phyloP scores from a whole-genome alignment of 2,329 filamentous ascomycete species.

The Cladosporium sp. region DNA sequence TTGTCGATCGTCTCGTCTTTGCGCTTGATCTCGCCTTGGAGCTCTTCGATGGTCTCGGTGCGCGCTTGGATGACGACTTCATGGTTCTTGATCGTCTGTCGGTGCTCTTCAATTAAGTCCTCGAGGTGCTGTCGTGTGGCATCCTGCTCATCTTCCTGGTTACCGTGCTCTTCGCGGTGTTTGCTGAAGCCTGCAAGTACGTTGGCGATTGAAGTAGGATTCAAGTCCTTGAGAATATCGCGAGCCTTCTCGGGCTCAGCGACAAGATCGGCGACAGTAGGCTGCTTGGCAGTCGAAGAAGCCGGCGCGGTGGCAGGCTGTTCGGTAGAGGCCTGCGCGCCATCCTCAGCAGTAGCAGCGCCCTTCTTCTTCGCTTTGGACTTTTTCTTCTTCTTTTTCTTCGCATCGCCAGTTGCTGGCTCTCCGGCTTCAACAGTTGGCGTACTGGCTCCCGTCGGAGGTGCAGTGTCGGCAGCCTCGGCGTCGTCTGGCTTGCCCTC shows the following conservation, averaged over 20 bases:
- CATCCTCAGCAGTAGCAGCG: conserved; percentile 38
- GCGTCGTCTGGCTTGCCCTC: conserved; percentile 23
- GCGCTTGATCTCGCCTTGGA: conserved; percentile 44
- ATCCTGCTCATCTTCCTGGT: conserved; percentile 17
- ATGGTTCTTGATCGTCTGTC: conserved; percentile 21
- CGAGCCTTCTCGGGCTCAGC: conserved; percentile 18
- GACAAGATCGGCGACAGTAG: conserved; percentile 18
- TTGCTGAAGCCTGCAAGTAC: conserved; percentile 1
- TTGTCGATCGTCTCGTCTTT: conserved; percentile 17
- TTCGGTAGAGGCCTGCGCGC: conserved; percentile 16
- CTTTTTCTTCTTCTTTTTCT: conserved; percentile 83
- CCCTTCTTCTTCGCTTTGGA: conserved; percentile 73
- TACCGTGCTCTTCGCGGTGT: conserved; percentile 10
- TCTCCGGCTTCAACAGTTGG: conserved; percentile 22
- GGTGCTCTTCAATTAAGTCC: conserved; percentile 19
- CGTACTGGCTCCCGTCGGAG: conserved; percentile 23
- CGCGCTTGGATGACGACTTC: conserved; percentile 48
- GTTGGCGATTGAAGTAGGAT: not conserved
- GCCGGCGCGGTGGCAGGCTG: conserved; percentile 28
- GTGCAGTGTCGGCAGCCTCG: conserved; percentile 21
- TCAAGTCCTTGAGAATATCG: conserved; percentile 15
- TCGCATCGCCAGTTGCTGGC: conserved; percentile 41
- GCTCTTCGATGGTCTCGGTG: conserved; percentile 66
- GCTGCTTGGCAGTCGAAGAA: conserved; percentile 1
- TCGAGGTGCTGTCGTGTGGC: conserved; percentile 10